Evolutionary conservation across 2,329 filamentous ascomycete species (phyloP), one percentile per base, ranked within the genome.

Genomic region (Arthrobotrys conoides): DNA sequence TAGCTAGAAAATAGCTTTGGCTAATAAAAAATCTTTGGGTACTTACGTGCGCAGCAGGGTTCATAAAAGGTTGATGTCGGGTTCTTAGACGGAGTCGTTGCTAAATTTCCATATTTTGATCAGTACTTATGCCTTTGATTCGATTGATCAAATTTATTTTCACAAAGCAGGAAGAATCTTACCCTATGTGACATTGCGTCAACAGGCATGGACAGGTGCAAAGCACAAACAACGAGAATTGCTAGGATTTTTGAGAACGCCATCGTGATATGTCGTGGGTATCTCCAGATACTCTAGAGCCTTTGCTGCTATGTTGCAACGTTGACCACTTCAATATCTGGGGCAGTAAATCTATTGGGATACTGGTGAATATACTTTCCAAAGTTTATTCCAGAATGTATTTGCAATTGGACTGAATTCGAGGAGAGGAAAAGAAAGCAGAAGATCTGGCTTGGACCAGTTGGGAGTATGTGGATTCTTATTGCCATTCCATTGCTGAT

Each of bases 11-110:
- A n/a, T n/a, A n/a, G n/a, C n/a, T n/a, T n/a, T n/a, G n/a, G n/a
- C n/a, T n/a, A n/a, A n/a, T n/a, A n/a, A n/a, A n/a, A n/a, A n/a
- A n/a, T n/a, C n/a, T n/a, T n/a, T n/a, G n/a, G n/a, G n/a, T 27
- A 49, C 46, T 65, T 49, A 48, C 61, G 6, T 49, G 46, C 4
- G 18, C 1, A 33, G 41, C 46, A 16, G 57, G 57, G 9, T 61
- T 61, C 20, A 61, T 9, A 3, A 1, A 22, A 24, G 57, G 57
- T n/a, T 24, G 33, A 22, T 59, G 53, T 18, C 30, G 30, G 10
- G n/a, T 20, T 18, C 3, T 12, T 8, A 59, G 18, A 16, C 38
- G 36, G 4, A 10, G 5, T 41, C n/a, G 30, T 41, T 24, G 2
- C 57, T 61, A 44, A 27, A 36, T 3, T 48, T 36, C 24, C 3